These are phyloP conservation scores for Thelonectria olida DNA, from an alignment of 2,329 filamentous ascomycete species.

Conservation along the genomic window DNA sequence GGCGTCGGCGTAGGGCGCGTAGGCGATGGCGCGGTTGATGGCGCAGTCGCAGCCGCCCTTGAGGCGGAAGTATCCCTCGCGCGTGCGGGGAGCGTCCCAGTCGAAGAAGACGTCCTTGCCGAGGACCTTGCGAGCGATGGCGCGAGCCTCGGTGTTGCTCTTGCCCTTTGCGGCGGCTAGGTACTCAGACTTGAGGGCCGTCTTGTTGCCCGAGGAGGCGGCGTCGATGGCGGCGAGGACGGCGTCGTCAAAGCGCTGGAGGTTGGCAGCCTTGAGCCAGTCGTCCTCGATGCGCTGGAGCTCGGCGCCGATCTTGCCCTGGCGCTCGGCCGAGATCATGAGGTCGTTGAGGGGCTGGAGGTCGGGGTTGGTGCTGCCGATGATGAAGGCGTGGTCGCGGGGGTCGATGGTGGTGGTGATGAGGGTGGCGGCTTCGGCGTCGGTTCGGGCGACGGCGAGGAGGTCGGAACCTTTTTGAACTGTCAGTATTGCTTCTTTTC, in stretches of 20 bases:
- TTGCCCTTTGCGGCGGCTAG: conserved; percentile 77
- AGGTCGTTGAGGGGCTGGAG: conserved; percentile 89
- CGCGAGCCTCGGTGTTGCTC: conserved; percentile 83
- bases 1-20: conserved; percentile 91
- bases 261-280: conserved; percentile 80
- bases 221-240: conserved; percentile 84
- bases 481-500: background rate
- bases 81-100: conserved; percentile 92
- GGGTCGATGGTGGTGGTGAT: conserved; percentile 97
- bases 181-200: conserved; percentile 74
- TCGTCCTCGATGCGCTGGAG: conserved; percentile 93
- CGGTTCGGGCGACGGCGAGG: conserved; percentile 90
- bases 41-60: conserved; percentile 91
- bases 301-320: conserved; percentile 81
- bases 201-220: conserved; percentile 74
- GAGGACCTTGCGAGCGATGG: conserved; percentile 78
- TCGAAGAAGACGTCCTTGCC: conserved; percentile 89
- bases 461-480: conserved; percentile 74
- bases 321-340: conserved; percentile 84
- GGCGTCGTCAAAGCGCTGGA: conserved; percentile 91
- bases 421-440: conserved; percentile 96
- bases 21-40: conserved; percentile 88
- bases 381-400: conserved; percentile 93
- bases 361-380: conserved; percentile 86
- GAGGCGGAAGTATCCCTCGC: conserved; percentile 95